phyloP scores from a whole-genome alignment of 306 rosid species.

The Glycine latifolia region DNA sequence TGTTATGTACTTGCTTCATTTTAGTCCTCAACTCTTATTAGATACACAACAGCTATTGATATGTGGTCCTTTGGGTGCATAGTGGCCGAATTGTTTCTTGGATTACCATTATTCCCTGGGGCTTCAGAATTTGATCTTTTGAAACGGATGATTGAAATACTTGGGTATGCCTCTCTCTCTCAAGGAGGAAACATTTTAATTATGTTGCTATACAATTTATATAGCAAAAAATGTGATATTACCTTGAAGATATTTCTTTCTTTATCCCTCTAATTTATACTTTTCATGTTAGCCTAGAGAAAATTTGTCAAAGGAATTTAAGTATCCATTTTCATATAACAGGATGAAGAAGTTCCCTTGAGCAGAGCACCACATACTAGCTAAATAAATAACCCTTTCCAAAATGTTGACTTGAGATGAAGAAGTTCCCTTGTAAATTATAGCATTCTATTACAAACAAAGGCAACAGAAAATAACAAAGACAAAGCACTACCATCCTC shows the following conservation, averaged over 20 bases:
- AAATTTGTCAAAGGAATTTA: slow-evolving; percentile 28
- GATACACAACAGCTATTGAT: slow-evolving; percentile 95
- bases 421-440: neutral
- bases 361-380: neutral
- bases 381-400: neutral
- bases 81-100: slow-evolving; percentile 96
- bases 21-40: slow-evolving; percentile 63
- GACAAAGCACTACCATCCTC: neutral
- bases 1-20: slow-evolving; percentile 23
- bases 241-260: slow-evolving; percentile 29
- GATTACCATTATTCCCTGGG: slow-evolving; percentile 97
- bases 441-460: neutral
- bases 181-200: slow-evolving; percentile 13
- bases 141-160: slow-evolving; percentile 91
- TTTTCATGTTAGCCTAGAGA: slow-evolving; percentile 16
- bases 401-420: slow-evolving; percentile 2
- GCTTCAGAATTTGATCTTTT: slow-evolving; percentile 98
- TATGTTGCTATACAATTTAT: slow-evolving; percentile 36
- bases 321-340: neutral
- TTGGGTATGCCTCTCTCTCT: slow-evolving; percentile 75
- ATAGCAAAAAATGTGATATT: slow-evolving; percentile 16
- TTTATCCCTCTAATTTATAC: neutral
- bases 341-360: slow-evolving; percentile 36
- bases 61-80: slow-evolving; percentile 99
- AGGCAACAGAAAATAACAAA: neutral